A percentile compares a stretch with the other conserved stretches of the same genome.
Evolutionary conservation across 2,329 filamentous ascomycete species (phyloP).

Genomic region (Grosmannia penicillata): DNA sequence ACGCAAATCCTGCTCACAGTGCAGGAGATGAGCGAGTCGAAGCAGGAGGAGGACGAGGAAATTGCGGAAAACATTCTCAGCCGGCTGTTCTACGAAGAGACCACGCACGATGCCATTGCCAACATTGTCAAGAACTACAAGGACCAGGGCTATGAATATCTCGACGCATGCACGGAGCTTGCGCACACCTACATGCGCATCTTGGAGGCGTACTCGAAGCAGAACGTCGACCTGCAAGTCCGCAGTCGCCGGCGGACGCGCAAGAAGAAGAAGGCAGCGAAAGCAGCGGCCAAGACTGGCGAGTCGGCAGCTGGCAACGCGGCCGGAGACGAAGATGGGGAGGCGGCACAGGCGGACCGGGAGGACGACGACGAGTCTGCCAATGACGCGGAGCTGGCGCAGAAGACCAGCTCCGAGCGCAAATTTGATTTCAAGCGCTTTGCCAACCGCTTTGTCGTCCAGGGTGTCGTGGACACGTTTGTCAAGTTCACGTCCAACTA

Average conservation of each 20-base stretch:
- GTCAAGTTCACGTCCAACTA: conserved; percentile 68
- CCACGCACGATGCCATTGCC: conserved; percentile 77
- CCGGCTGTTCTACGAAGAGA: conserved; percentile 96
- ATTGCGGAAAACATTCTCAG: conserved; percentile 96
- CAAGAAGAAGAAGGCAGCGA: conserved; percentile 55
- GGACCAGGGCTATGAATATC: conserved; percentile 82
- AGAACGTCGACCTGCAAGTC: conserved; percentile 87
- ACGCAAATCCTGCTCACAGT: conserved; percentile 88
- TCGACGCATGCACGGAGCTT: conserved; percentile 84
- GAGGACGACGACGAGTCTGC: conserved; percentile 52
- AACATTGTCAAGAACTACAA: conserved; percentile 76
- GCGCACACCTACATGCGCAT: conserved; percentile 85
- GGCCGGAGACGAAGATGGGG: conserved; percentile 16
- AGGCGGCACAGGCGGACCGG: conserved; percentile 45
- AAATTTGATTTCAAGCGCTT: conserved; percentile 92
- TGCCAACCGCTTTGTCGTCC: conserved; percentile 63
- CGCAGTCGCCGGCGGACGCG: conserved; percentile 63
- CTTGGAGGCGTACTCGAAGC: conserved; percentile 83
- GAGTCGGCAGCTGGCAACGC: conserved; percentile 12
- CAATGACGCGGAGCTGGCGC: conserved; percentile 56
- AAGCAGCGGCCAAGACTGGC: conserved; percentile 16
- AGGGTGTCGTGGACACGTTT: conserved; percentile 81
- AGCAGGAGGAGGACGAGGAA: conserved; percentile 84
- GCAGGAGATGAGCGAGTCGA: conserved; percentile 77
- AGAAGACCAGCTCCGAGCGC: conserved; percentile 61